Evolutionary conservation across 2,329 filamentous ascomycete species (phyloP).

Genomic region (Ascocoryne sarcoides): DNA sequence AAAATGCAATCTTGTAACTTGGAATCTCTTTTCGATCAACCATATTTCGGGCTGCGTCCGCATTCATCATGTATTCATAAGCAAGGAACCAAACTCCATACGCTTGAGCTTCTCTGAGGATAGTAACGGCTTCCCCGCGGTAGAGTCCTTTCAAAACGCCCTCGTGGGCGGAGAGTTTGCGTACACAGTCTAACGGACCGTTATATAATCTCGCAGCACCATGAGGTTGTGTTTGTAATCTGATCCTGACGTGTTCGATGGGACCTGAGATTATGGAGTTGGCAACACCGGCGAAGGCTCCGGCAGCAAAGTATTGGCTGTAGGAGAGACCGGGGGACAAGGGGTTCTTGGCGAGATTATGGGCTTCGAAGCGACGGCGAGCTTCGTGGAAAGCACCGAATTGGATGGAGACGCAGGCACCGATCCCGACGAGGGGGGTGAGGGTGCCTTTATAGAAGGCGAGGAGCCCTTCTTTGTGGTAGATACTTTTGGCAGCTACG

Average conservation of each 20-base stretch:
- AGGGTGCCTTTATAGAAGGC: slow-evolving; percentile 99
- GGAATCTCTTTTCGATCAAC: slow-evolving; percentile 70
- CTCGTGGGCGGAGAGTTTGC: slow-evolving; percentile 62
- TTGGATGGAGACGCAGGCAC: slow-evolving; percentile 95
- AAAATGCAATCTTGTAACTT: slow-evolving; percentile 78
- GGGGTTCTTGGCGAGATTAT: slow-evolving; percentile 46
- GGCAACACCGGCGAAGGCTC: slow-evolving; percentile 84
- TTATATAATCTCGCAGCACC: slow-evolving; percentile 67
- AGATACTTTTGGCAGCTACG: slow-evolving; percentile 74
- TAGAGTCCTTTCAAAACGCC: slow-evolving; percentile 69
- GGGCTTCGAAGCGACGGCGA: slow-evolving; percentile 72
- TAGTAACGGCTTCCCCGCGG: slow-evolving; percentile 77
- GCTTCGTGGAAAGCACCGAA: slow-evolving; percentile 96
- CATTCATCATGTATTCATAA: slow-evolving; percentile 95
- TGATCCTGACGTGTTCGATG: slow-evolving; percentile 95
- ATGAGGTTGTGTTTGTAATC: slow-evolving; percentile 93
- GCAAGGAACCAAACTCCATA: slow-evolving; percentile 94
- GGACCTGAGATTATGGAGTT: slow-evolving; percentile 84
- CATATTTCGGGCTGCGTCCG: slow-evolving; percentile 69
- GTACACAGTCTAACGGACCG: slow-evolving; percentile 84
- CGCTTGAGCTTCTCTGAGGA: slow-evolving; percentile 82
- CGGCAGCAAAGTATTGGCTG: slow-evolving; percentile 78
- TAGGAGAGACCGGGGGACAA: slow-evolving; percentile 53
- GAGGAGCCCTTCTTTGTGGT: slow-evolving; percentile 74
- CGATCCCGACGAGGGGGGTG: slow-evolving; percentile 89